Conservation (phyloP, 2,329 filamentous ascomycete species). For the Pseudocercospora eumusae region DNA sequence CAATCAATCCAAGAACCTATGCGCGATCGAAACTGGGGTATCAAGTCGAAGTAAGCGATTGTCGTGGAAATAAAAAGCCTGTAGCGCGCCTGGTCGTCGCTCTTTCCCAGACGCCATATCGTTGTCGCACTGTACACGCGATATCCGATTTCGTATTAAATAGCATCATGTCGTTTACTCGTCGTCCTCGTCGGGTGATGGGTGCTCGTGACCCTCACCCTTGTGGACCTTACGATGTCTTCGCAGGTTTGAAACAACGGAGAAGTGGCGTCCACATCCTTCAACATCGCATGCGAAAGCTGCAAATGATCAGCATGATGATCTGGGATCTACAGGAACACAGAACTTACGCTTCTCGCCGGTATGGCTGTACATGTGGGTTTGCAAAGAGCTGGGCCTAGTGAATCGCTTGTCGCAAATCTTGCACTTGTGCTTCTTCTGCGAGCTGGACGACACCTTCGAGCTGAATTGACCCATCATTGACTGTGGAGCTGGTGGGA, state of each 20-base stretch:
- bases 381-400: slow-evolving; percentile 88
- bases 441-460: slow-evolving; percentile 89
- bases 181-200: slow-evolving; percentile 52
- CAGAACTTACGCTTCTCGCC: slow-evolving; percentile 87
- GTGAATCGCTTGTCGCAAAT: slow-evolving; percentile 98
- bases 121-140: slow-evolving; percentile 6
- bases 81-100: slow-evolving; percentile 17
- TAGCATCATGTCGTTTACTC: slow-evolving; percentile 27
- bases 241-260: slow-evolving; percentile 91
- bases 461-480: slow-evolving; percentile 99
- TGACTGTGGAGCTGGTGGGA: slow-evolving; percentile 83
- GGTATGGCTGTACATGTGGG: slow-evolving; percentile 98
- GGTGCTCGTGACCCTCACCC: slow-evolving; percentile 58
- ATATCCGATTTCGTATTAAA: slow-evolving; percentile 5
- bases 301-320: slow-evolving; percentile 44
- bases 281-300: slow-evolving; percentile 93
- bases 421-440: slow-evolving; percentile 99
- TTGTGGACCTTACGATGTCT: slow-evolving; percentile 97
- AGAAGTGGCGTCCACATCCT: slow-evolving; percentile 93
- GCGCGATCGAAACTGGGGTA: slow-evolving; percentile 33
- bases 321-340: not conserved
- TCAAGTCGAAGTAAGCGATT: slow-evolving; percentile 40
- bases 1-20: slow-evolving; percentile 20
- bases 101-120: slow-evolving; percentile 1
- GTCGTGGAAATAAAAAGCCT: slow-evolving; percentile 34